A percentile compares a stretch with the other conserved stretches of the same genome.
Conservation (phyloP, 257 asterid genomes). For the Asclepias syriaca region DNA sequence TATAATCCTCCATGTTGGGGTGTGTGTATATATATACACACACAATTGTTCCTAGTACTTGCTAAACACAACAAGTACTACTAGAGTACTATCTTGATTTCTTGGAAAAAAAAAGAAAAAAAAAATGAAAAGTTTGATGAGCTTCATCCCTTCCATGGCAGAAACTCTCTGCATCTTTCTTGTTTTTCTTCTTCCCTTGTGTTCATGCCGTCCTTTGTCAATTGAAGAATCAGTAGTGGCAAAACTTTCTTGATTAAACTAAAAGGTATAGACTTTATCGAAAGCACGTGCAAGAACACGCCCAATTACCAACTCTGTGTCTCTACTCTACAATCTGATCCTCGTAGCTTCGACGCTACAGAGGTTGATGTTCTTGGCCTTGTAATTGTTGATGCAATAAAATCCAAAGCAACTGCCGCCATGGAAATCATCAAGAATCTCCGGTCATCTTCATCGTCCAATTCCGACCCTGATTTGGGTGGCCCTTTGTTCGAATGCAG, state of each 20-base stretch:
- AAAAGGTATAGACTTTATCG: slow-evolving; percentile 18
- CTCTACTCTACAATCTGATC: slow-evolving; percentile 10
- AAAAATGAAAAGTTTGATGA: slow-evolving; percentile 7
- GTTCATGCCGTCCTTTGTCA: background rate
- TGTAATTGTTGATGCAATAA: slow-evolving; percentile 18
- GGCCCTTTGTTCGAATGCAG: slow-evolving; percentile 13
- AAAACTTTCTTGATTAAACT: slow-evolving; percentile 11
- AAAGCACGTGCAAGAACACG: slow-evolving; percentile 45
- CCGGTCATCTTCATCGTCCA: background rate
- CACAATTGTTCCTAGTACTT: background rate
- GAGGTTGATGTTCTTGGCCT: slow-evolving; percentile 27
- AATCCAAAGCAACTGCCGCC: slow-evolving; percentile 7
- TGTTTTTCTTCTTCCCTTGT: background rate
- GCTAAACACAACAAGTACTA: background rate
- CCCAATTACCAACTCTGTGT: slow-evolving; percentile 45
- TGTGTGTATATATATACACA: background rate
- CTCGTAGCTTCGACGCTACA: slow-evolving; percentile 19
- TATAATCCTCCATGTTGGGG: background rate
- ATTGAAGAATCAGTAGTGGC: too few species aligned
- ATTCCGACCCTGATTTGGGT: slow-evolving; percentile 11
- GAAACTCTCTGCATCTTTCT: background rate
- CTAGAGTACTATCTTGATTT: background rate
- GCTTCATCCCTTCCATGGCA: slow-evolving; percentile 6
- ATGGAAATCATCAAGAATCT: slow-evolving; percentile 12
- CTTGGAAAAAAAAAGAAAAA: too few species aligned